phyloP scores from a whole-genome alignment of 2,329 filamentous ascomycete genomes.

The Tolypocladium inflatum region DNA sequence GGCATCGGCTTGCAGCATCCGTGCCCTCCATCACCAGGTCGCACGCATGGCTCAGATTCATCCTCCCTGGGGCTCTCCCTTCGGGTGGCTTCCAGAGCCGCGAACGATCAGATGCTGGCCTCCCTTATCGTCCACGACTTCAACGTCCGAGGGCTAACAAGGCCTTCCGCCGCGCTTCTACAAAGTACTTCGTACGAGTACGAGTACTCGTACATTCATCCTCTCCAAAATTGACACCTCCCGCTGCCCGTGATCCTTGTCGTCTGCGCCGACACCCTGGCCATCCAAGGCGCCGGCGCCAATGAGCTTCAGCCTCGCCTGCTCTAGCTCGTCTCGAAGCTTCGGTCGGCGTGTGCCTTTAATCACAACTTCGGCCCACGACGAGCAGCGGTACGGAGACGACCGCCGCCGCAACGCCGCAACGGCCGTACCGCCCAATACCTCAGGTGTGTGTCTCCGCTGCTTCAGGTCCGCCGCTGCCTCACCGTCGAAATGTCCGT shows the following conservation, averaged over 20 bases:
- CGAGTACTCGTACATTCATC: neutral
- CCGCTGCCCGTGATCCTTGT: neutral
- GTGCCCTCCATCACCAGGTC: neutral
- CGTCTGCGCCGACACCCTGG: neutral
- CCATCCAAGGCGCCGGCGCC: constrained; percentile 3
- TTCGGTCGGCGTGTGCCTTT: constrained; percentile 16
- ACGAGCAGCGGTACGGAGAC: neutral
- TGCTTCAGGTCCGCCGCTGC: neutral
- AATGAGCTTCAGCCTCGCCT: constrained; percentile 10
- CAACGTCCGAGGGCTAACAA: too few relatives aligned
- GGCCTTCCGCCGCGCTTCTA: too few relatives aligned
- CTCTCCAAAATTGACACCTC: neutral
- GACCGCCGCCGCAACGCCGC: neutral
- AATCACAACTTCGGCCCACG: constrained; percentile 6
- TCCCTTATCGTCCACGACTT: neutral
- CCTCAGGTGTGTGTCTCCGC: neutral
- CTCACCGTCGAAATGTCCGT: neutral
- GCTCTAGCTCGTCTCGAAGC: constrained; percentile 16
- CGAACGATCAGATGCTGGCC: neutral
- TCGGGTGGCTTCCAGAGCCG: neutral
- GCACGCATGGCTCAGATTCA: too few relatives aligned
- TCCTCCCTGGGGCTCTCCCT: neutral
- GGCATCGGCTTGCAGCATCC: neutral
- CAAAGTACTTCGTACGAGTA: too few relatives aligned
- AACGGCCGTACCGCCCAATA: neutral